Percentiles rank a stretch among this genome's conserved stretches.
phyloP scores from a whole-genome alignment of 2,329 filamentous ascomycete genomes.

The Simplicillium sp. region DNA sequence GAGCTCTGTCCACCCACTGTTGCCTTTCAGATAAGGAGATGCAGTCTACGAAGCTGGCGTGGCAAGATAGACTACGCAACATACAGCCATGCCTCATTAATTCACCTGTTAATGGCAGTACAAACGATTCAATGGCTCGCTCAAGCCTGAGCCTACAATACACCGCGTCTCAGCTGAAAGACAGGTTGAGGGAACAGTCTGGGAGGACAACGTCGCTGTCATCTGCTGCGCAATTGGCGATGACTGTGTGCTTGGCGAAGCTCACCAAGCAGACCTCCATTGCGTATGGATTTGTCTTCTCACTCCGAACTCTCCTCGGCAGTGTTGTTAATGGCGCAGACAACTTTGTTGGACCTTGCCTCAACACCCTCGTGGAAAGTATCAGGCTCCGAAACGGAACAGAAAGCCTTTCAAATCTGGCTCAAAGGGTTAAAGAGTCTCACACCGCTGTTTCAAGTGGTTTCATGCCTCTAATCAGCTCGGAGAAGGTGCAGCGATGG shows the following conservation, averaged over 20 bases:
- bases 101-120: too few species aligned
- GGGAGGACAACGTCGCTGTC: conserved; percentile 5
- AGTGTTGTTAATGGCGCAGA: conserved; percentile 2
- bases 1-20: too few species aligned
- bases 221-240: conserved; percentile 10
- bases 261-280: conserved; percentile 6
- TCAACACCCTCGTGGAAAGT: conserved; percentile 13
- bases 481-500: conserved; percentile 14
- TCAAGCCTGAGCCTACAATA: neutral
- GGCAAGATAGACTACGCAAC: neutral
- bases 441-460: conserved; percentile 10
- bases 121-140: too few species aligned
- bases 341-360: conserved; percentile 10
- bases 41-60: neutral
- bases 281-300: conserved; percentile 11
- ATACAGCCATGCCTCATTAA: too few species aligned
- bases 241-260: conserved; percentile 9
- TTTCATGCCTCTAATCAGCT: conserved; percentile 12
- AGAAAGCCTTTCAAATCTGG: conserved; percentile 6
- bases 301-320: conserved; percentile 8
- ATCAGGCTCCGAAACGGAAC: conserved; percentile 2
- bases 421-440: conserved; percentile 7
- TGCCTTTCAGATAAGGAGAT: too few species aligned
- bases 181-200: neutral
- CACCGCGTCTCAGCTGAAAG: conserved; percentile 3